These are phyloP conservation scores for Adansonia gregorii DNA, from an alignment of 441 rosid species.

Conservation along the genomic window DNA sequence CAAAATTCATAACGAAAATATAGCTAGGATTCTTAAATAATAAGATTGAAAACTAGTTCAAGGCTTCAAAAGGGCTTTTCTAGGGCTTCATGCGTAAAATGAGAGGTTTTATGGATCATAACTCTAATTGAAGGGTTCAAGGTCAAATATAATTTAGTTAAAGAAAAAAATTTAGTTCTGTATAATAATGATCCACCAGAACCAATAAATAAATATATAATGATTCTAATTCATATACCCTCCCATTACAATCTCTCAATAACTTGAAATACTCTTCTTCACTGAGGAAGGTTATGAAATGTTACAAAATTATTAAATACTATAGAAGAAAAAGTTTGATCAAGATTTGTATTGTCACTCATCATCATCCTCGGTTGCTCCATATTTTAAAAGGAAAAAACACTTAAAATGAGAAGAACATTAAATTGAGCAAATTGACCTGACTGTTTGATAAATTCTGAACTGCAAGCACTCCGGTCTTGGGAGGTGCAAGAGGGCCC, in stretches of 20 bases:
- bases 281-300: neutral
- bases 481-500: constrained; percentile 96
- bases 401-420: neutral
- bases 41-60: neutral
- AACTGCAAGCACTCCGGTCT: constrained; percentile 82
- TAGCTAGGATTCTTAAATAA: neutral
- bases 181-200: neutral
- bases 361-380: neutral
- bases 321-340: neutral
- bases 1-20: neutral
- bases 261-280: neutral
- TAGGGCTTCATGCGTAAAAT: neutral
- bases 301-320: too few species aligned
- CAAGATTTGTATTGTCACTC: neutral
- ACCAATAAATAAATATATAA: neutral
- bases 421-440: constrained; percentile 45
- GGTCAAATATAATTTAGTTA: neutral
- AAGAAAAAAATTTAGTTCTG: neutral
- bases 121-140: neutral
- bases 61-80: neutral
- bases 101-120: neutral
- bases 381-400: constrained; percentile 4
- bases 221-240: neutral
- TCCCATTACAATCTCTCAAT: neutral
- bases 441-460: constrained; percentile 75